Evolutionary conservation across 1,284 basidiomycete genomes (phyloP), one percentile per base, ranked within the genome.

Genomic region (Ustilago tritici): DNA sequence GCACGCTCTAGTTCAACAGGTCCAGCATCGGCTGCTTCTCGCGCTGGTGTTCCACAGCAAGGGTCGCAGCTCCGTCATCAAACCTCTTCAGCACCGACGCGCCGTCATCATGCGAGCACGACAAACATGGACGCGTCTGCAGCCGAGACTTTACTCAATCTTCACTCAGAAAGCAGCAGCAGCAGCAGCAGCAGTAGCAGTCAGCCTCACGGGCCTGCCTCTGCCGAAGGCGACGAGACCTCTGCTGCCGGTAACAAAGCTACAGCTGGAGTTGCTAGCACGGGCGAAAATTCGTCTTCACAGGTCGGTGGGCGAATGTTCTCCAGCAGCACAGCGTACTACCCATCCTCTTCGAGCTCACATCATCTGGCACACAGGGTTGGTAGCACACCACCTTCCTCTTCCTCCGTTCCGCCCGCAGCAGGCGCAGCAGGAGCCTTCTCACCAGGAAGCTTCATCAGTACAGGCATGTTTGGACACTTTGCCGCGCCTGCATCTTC

Each of bases 401-500:
- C 59, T 23, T 23, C 40, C 19, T 28, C 41, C 3, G n/a, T 36
- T n/a, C 52, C 31, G 11, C n/a, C 56, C 4, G 41, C 61, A 15
- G 36, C 53, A n/a, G 64, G 38, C 14, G 34, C 52, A 28, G 23
- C 53, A 3, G 54, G 53, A 6, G 32, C 58, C 3, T 73, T 74
- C 19, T 74, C 72, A 53, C 63, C 71, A 11, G 65, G 65, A 17
- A 61, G 70, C 54, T 74, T 69, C 38, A 63, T 68, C 54, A 70
- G 74, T 19, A 49, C 69, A 4, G 69, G 74, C 36, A 76, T 76
- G 74, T 76, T 76, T 40, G 74, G 74, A 6, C 69, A 76, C 38
- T 76, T 76, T 43, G 64, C 54, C 1, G 54, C 70, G 1, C 28
- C 71, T 12, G 31, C 60, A 6, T 34, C 56, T 0, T 64, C 66